phyloP scores from a whole-genome alignment of 2,329 filamentous ascomycete species.

The Gaeumannomyces sp. region DNA sequence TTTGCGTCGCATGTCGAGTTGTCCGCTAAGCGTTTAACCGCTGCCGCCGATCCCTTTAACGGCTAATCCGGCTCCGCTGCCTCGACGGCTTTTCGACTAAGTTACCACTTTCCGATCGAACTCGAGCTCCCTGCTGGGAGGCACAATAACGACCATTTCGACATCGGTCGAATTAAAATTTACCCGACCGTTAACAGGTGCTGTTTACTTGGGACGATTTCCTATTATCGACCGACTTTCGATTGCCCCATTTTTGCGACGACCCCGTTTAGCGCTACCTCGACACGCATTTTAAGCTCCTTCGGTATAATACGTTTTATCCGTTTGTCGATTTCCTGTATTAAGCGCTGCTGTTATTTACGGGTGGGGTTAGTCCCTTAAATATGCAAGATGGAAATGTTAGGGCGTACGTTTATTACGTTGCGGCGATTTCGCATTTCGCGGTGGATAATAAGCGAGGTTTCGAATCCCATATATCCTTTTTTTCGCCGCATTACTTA shows the following conservation, averaged over 20 bases:
- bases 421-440: too few relatives aligned
- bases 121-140: conserved; percentile 24
- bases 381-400: too few relatives aligned
- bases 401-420: too few relatives aligned
- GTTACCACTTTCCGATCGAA: conserved; percentile 26
- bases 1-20: neutral
- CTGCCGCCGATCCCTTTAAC: neutral
- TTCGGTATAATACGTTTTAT: conserved; percentile 49
- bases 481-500: too few relatives aligned
- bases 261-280: conserved; percentile 37
- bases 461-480: too few relatives aligned
- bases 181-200: conserved; percentile 37
- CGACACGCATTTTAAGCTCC: conserved; percentile 48
- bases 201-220: conserved; percentile 29
- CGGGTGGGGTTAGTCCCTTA: too few relatives aligned
- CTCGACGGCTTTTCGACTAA: too few relatives aligned
- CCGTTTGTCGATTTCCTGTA: conserved; percentile 36
- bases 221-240: conserved; percentile 25
- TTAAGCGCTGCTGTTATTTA: neutral
- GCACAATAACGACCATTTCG: conserved; percentile 39
- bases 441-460: too few relatives aligned
- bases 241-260: conserved; percentile 1
- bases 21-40: too few relatives aligned
- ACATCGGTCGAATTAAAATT: conserved; percentile 36
- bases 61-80: neutral